phyloP scores from a whole-genome alignment of 768 basidiomycete species.

The Leccinum olivaceopallidum region DNA sequence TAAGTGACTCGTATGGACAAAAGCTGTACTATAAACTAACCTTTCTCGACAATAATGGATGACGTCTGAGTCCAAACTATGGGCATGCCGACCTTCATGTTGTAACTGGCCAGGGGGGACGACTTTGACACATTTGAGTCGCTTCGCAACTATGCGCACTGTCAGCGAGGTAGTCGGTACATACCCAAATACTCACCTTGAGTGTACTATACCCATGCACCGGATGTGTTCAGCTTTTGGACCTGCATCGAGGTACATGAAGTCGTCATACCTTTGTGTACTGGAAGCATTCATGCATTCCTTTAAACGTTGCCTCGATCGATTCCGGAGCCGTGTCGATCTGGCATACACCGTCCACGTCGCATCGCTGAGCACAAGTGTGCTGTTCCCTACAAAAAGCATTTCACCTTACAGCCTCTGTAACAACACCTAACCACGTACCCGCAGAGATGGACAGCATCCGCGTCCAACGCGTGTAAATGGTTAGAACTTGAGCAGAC shows the following conservation, averaged over 20 bases:
- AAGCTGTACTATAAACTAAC: slow-evolving; percentile 25
- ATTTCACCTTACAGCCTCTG: slow-evolving; percentile 9
- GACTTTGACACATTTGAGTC: slow-evolving; percentile 48
- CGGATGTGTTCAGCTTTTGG: not conserved
- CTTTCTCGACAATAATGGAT: slow-evolving; percentile 56
- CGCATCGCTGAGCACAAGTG: slow-evolving; percentile 44
- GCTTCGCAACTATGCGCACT: slow-evolving; percentile 42
- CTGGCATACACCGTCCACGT: slow-evolving; percentile 52
- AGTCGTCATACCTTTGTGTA: slow-evolving; percentile 53
- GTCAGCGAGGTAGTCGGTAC: not conserved
- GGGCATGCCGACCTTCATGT: slow-evolving; percentile 51
- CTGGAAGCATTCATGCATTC: slow-evolving; percentile 58
- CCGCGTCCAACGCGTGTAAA: slow-evolving; percentile 48
- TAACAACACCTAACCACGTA: slow-evolving; percentile 22
- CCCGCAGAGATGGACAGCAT: slow-evolving; percentile 59
- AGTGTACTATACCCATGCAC: slow-evolving; percentile 41
- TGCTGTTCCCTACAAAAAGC: slow-evolving; percentile 44
- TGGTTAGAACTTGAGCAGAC: slow-evolving; percentile 48
- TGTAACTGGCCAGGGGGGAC: slow-evolving; percentile 42
- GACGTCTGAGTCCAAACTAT: slow-evolving; percentile 40
- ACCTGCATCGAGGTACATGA: not conserved
- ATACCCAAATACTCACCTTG: slow-evolving; percentile 40
- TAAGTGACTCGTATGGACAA: not conserved
- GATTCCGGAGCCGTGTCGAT: slow-evolving; percentile 58
- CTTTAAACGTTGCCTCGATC: slow-evolving; percentile 60